Conservation (phyloP, 805 yeast species). For the Suhomyces sp. region DNA sequence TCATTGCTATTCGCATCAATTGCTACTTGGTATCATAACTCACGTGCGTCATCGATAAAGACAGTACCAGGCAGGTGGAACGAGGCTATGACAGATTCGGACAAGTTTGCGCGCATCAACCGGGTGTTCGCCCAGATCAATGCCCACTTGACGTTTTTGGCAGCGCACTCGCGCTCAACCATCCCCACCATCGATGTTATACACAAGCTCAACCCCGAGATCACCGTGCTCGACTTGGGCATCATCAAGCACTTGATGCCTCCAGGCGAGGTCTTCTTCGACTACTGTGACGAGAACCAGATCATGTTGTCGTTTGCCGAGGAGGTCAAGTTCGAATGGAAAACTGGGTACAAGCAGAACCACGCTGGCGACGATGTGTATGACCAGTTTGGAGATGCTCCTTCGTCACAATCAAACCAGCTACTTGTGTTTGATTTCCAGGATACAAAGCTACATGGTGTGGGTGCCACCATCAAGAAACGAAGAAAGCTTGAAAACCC, state of each 20-base stretch:
- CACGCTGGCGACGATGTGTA: slow-evolving; percentile 46
- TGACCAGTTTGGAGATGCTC: slow-evolving; percentile 49
- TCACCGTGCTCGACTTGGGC: slow-evolving; percentile 57
- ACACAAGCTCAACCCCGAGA: slow-evolving; percentile 27
- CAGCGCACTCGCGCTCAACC: slow-evolving; percentile 33
- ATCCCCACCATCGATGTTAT: slow-evolving; percentile 29
- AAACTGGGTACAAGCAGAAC: slow-evolving; percentile 34
- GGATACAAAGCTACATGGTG: slow-evolving; percentile 59
- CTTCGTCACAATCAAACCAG: slow-evolving; percentile 43
- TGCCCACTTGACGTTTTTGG: slow-evolving; percentile 39
- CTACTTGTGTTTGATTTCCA: slow-evolving; percentile 71
- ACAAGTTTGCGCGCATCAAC: slow-evolving; percentile 3
- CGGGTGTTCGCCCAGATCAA: slow-evolving; percentile 26
- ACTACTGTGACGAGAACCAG: slow-evolving; percentile 78
- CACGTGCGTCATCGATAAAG: not conserved
- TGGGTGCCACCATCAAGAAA: slow-evolving; percentile 32
- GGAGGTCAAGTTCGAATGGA: slow-evolving; percentile 36
- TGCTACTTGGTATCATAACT: slow-evolving; percentile 1
- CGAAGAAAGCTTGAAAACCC: slow-evolving; percentile 16
- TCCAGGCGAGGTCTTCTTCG: slow-evolving; percentile 58
- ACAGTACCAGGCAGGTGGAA: slow-evolving; percentile 1
- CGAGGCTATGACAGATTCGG: not conserved
- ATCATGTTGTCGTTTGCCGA: slow-evolving; percentile 43
- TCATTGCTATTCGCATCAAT: slow-evolving; percentile 2
- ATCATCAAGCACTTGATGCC: slow-evolving; percentile 62